These are phyloP conservation scores for Trichophyton verrucosum DNA, from an alignment of 2,329 filamentous ascomycete genomes.

Conservation along the genomic window DNA sequence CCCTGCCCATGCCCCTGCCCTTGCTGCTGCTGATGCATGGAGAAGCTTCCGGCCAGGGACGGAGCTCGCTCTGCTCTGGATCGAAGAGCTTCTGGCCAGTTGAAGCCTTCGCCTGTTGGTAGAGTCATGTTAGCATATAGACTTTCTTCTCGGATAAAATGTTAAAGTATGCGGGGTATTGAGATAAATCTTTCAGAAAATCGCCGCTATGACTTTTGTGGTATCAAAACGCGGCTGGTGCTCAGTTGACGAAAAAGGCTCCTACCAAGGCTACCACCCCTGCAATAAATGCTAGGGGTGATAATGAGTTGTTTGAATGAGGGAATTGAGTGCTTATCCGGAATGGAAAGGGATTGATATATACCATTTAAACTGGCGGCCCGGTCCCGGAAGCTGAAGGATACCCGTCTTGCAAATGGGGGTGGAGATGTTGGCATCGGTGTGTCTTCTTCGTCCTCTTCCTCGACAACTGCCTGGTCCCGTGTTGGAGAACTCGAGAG, in stretches of 20 bases:
- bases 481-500: conserved; percentile 31
- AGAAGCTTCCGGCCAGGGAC: conserved; percentile 24
- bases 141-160: conserved; percentile 20
- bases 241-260: conserved; percentile 1
- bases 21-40: not conserved
- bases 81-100: conserved; percentile 93
- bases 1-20: conserved; percentile 2
- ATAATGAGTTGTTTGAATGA: not conserved
- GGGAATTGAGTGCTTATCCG: not conserved
- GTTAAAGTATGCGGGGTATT: conserved; percentile 11
- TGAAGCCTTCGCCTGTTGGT: conserved; percentile 75
- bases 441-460: conserved; percentile 54
- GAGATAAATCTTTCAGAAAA: not conserved
- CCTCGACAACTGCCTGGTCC: conserved; percentile 45
- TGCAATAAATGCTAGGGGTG: not conserved
- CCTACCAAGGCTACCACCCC: conserved; percentile 1
- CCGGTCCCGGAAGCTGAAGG: conserved; percentile 63
- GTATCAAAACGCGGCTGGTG: not conserved
- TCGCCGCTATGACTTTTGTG: not conserved
- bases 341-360: conserved; percentile 2
- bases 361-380: conserved; percentile 2
- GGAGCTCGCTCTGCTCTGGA: conserved; percentile 72
- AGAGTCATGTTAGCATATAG: conserved; percentile 22
- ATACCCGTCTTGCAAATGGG: conserved; percentile 65
- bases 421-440: conserved; percentile 52